These are phyloP conservation scores for Scedosporium apiospermum DNA, from an alignment of 2,329 filamentous ascomycete genomes.

Conservation along the genomic window DNA sequence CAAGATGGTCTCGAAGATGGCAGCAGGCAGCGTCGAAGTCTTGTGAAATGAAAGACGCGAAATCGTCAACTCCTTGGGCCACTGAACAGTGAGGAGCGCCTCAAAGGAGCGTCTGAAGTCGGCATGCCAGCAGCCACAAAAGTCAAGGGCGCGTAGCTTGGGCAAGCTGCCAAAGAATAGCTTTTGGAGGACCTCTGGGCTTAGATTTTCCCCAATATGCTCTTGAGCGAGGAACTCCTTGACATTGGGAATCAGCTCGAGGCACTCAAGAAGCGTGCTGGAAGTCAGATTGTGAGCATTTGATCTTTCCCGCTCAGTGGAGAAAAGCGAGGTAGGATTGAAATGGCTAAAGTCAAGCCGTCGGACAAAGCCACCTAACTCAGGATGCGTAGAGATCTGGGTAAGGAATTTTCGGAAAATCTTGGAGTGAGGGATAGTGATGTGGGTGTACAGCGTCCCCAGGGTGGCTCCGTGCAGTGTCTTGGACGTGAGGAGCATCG, in stretches of 20 bases:
- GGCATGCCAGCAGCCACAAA: constrained; percentile 64
- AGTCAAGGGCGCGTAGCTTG: constrained; percentile 59
- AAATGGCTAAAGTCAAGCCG: constrained; percentile 81
- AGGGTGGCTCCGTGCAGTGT: constrained; percentile 64
- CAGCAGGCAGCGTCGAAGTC: constrained; percentile 59
- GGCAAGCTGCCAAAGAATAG: constrained; percentile 56
- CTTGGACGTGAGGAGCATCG: constrained; percentile 66
- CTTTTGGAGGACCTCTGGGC: constrained; percentile 57
- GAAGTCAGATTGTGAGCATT: constrained; percentile 69
- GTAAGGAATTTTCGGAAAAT: constrained; percentile 75
- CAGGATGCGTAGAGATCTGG: constrained; percentile 56
- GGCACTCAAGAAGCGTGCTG: constrained; percentile 60
- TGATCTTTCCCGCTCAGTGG: constrained; percentile 63
- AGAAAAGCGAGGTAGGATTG: constrained; percentile 68
- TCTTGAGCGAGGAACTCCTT: constrained; percentile 74
- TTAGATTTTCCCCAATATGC: constrained; percentile 68
- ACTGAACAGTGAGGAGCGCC: constrained; percentile 40
- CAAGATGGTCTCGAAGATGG: constrained; percentile 59
- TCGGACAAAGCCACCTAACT: constrained; percentile 65
- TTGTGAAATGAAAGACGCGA: constrained; percentile 68
- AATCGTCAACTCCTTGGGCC: constrained; percentile 48
- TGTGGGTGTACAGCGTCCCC: constrained; percentile 65
- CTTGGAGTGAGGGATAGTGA: constrained; percentile 73
- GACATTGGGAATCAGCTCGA: constrained; percentile 62
- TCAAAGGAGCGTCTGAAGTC: constrained; percentile 58